A percentile compares a stretch with the other conserved stretches of the same genome.
Evolutionary conservation across 768 basidiomycete species (phyloP).

Genomic region (Russula earlei): DNA sequence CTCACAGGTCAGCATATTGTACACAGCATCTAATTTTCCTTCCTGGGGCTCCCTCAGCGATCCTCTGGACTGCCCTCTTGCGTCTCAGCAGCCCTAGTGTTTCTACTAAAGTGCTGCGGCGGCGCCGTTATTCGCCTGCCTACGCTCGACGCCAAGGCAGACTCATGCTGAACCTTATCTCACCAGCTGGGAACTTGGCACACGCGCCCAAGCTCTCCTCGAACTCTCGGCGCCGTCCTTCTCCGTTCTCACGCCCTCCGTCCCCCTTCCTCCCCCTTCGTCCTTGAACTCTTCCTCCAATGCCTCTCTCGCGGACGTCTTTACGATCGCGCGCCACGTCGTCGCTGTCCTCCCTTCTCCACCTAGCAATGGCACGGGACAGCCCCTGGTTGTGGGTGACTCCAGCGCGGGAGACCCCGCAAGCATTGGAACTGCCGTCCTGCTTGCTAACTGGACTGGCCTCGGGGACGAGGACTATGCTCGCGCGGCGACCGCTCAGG

Average conservation of each 20-base stretch:
- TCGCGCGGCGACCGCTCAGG: constrained; percentile 54
- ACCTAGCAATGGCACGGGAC: constrained; percentile 36
- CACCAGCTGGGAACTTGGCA: constrained; percentile 50
- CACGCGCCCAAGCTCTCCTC: constrained; percentile 39
- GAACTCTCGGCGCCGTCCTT: constrained; percentile 38
- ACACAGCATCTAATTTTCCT: no score
- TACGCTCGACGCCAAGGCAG: no score
- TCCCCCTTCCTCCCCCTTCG: constrained; percentile 25
- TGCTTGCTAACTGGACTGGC: constrained; percentile 52
- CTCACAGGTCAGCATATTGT: constrained; percentile 30
- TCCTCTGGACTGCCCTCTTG: no score
- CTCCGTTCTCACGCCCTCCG: constrained; percentile 34
- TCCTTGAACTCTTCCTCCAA: constrained; percentile 19
- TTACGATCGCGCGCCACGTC: constrained; percentile 41
- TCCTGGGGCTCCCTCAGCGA: no score
- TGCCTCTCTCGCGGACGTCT: constrained; percentile 41
- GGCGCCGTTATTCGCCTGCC: no score
- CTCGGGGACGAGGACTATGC: constrained; percentile 45
- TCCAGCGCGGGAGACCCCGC: constrained; percentile 71
- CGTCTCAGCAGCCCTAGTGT: no score
- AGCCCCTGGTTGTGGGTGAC: constrained; percentile 48
- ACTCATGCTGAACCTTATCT: neutral
- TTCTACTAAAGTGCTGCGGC: no score
- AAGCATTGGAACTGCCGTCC: constrained; percentile 61
- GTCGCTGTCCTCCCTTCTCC: constrained; percentile 39